Evolutionary conservation across 768 basidiomycete genomes (phyloP).

Genomic region (Kwoniella europaea): DNA sequence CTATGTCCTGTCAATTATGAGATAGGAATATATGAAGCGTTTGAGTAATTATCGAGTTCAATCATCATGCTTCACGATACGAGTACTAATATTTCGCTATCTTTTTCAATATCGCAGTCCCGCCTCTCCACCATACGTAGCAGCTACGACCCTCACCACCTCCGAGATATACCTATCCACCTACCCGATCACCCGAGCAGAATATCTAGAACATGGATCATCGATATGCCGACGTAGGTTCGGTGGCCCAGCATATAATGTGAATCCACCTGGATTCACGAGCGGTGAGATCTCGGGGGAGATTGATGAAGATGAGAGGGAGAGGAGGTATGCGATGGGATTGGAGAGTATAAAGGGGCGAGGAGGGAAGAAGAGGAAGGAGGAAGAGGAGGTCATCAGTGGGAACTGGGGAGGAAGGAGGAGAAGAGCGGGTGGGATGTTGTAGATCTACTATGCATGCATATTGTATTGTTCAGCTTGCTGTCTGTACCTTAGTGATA

Average conservation of each 20-base stretch:
- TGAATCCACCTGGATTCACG: conserved; percentile 44
- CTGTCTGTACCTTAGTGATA: too few species aligned
- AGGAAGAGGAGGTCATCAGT: conserved; percentile 51
- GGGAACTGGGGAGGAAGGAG: conserved; percentile 54
- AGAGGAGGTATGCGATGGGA: conserved; percentile 52
- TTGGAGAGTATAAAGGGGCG: conserved; percentile 38
- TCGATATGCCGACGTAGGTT: conserved; percentile 77
- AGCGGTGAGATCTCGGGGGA: conserved; percentile 30
- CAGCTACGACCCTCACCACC: conserved; percentile 63
- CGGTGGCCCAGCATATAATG: conserved; percentile 52
- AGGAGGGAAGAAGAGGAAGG: conserved; percentile 28
- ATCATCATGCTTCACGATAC: neutral
- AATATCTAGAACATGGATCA: conserved; percentile 84
- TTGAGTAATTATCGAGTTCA: conserved; percentile 66
- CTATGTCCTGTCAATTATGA: conserved; percentile 82
- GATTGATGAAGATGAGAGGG: conserved; percentile 49
- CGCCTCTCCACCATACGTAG: conserved; percentile 45
- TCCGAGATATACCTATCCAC: conserved; percentile 64
- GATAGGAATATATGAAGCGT: conserved; percentile 72
- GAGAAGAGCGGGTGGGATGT: conserved; percentile 24
- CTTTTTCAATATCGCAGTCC: conserved; percentile 20
- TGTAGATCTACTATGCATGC: too few species aligned
- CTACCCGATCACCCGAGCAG: conserved; percentile 72
- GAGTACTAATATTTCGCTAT: too few species aligned
- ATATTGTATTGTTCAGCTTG: too few species aligned